phyloP scores from a whole-genome alignment of 2,329 filamentous ascomycete species.

The Trichophyton equinum region DNA sequence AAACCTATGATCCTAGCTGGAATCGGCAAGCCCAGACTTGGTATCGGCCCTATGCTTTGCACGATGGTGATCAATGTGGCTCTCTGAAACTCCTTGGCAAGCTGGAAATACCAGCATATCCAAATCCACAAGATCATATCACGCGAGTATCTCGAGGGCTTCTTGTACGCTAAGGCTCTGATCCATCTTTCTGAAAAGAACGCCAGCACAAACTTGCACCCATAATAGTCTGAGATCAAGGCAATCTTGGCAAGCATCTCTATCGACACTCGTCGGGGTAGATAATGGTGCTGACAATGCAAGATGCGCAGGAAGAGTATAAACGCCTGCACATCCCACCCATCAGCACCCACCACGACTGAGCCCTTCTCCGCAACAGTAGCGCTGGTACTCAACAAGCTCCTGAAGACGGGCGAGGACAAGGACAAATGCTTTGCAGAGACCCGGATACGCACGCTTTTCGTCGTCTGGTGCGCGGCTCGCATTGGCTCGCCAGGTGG shows the following conservation, averaged over 20 bases:
- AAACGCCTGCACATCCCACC: background rate
- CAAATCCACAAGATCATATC: background rate
- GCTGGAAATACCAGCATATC: background rate
- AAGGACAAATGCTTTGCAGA: background rate
- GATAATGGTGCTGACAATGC: background rate
- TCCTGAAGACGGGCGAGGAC: background rate
- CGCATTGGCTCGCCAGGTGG: background rate
- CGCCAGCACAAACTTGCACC: constrained; percentile 14
- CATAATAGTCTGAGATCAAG: constrained; percentile 18
- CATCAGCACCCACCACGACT: background rate
- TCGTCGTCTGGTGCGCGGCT: background rate
- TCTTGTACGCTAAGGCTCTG: constrained; percentile 5
- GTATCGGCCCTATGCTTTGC: background rate
- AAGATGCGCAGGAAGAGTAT: background rate
- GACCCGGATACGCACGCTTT: background rate
- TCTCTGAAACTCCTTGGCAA: background rate
- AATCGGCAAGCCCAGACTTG: background rate
- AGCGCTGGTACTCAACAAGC: background rate
- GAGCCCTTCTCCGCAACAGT: background rate
- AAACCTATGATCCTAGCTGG: background rate
- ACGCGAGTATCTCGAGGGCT: constrained; percentile 2
- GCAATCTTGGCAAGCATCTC: constrained; percentile 19
- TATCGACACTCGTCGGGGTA: constrained; percentile 5
- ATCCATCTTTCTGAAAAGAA: constrained; percentile 15
- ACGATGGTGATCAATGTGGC: background rate